phyloP scores from a whole-genome alignment of 108 stramenopile species.

The Aurantiochytrium sp. region DNA sequence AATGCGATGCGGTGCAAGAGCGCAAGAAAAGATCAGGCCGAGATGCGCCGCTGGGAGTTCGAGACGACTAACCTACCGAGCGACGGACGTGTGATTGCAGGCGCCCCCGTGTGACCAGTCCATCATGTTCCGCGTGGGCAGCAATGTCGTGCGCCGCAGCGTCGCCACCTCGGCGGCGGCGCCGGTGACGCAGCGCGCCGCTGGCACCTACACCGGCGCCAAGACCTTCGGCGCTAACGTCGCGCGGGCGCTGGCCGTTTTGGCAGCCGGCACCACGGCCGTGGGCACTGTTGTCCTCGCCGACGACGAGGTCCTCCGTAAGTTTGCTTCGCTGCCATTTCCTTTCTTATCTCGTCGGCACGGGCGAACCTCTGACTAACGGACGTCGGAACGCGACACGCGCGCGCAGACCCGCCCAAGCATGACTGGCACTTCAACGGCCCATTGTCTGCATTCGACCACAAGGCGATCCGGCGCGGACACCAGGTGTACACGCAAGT shows the following conservation, averaged over 20 bases:
- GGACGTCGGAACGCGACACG: too few relatives aligned
- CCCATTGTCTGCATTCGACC: slow-evolving; percentile 48
- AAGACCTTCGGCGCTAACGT: not conserved
- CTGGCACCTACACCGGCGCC: not conserved
- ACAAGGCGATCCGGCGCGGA: slow-evolving; percentile 88
- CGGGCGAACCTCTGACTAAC: too few relatives aligned
- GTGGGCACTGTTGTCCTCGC: not conserved
- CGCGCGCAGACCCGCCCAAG: not conserved
- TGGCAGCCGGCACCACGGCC: not conserved
- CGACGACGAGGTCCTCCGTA: slow-evolving; percentile 21
- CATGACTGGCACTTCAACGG: slow-evolving; percentile 23
- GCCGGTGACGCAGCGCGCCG: not conserved
- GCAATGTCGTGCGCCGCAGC: not conserved
- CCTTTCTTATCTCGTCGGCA: not conserved
- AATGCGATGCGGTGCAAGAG: too few relatives aligned
- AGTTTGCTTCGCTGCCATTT: not conserved
- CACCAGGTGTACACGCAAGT: slow-evolving; percentile 99
- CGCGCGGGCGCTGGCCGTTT: not conserved
- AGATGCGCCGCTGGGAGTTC: too few relatives aligned
- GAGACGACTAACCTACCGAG: too few relatives aligned
- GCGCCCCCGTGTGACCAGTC: too few relatives aligned
- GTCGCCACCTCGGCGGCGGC: not conserved
- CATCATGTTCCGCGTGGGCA: not conserved
- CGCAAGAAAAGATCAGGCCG: too few relatives aligned
- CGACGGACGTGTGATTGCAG: too few relatives aligned